Percentiles rank a stretch among this genome's conserved stretches.
Conservation (phyloP, 495 filamentous ascomycete species). For the Durotheca rogersii region DNA sequence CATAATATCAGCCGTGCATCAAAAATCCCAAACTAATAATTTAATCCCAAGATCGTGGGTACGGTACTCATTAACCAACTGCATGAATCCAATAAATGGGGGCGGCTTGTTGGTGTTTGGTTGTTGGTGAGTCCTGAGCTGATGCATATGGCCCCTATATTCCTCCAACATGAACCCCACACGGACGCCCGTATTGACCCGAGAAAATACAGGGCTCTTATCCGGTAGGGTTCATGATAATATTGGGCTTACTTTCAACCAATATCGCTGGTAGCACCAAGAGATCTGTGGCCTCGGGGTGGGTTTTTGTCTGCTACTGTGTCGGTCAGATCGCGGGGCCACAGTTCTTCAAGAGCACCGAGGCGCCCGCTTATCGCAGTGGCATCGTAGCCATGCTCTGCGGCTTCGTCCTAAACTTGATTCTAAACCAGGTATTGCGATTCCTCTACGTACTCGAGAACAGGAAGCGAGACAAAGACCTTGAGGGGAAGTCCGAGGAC, state of each 20-base stretch:
- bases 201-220: conserved; percentile 13
- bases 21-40: too few species aligned
- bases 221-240: conserved; percentile 24
- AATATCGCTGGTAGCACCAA: conserved; percentile 40
- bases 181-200: not conserved
- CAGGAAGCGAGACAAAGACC: conserved; percentile 18
- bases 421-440: conserved; percentile 26
- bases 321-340: conserved; percentile 37
- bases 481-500: conserved; percentile 28
- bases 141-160: not conserved
- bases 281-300: conserved; percentile 30
- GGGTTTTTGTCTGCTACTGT: conserved; percentile 37
- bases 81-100: conserved; percentile 13
- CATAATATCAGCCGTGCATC: not conserved
- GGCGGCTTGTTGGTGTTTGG: conserved; percentile 26
- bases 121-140: conserved; percentile 16
- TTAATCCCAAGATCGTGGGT: conserved; percentile 30
- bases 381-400: conserved; percentile 30
- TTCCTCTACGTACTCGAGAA: conserved; percentile 28
- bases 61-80: conserved; percentile 27
- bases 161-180: too few species aligned
- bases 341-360: conserved; percentile 27
- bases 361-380: conserved; percentile 21
- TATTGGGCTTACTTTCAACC: conserved; percentile 26
- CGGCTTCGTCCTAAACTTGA: conserved; percentile 23